phyloP scores from a whole-genome alignment of 495 filamentous ascomycete genomes.

The Aspergillus taichungensis region DNA sequence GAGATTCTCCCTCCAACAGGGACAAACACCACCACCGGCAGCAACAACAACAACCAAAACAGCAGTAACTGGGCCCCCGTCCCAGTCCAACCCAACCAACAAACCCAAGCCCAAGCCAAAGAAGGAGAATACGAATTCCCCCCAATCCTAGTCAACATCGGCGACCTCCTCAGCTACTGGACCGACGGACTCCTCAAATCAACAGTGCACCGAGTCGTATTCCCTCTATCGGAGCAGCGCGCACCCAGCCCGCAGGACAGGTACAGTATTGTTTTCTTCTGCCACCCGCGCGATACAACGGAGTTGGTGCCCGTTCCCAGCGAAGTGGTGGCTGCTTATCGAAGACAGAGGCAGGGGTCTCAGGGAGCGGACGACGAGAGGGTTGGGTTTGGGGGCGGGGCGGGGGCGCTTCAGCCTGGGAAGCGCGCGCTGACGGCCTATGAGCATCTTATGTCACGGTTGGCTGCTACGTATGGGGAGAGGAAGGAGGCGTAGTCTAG shows the following conservation, averaged over 20 bases:
- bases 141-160: conserved; percentile 87
- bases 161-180: conserved; percentile 87
- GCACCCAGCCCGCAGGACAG: conserved; percentile 51
- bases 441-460: conserved; percentile 69
- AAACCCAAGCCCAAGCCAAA: conserved; percentile 22
- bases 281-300: conserved; percentile 71
- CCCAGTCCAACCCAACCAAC: background rate
- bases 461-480: conserved; percentile 67
- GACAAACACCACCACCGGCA: background rate
- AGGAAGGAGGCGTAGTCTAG: conserved; percentile 11
- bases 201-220: conserved; percentile 85
- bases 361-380: conserved; percentile 12
- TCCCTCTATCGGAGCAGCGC: conserved; percentile 44
- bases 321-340: conserved; percentile 36
- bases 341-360: conserved; percentile 18
- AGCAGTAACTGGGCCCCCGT: conserved; percentile 1
- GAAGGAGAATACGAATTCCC: conserved; percentile 41
- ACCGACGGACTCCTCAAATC: conserved; percentile 75
- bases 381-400: conserved; percentile 37
- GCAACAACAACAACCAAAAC: background rate
- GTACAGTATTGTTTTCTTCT: conserved; percentile 88
- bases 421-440: conserved; percentile 65
- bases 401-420: conserved; percentile 33
- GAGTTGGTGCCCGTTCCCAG: conserved; percentile 71
- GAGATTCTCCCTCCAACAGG: conserved; percentile 61